Conservation (phyloP, 1,284 basidiomycete genomes). For the Entoloma clypeatum region DNA sequence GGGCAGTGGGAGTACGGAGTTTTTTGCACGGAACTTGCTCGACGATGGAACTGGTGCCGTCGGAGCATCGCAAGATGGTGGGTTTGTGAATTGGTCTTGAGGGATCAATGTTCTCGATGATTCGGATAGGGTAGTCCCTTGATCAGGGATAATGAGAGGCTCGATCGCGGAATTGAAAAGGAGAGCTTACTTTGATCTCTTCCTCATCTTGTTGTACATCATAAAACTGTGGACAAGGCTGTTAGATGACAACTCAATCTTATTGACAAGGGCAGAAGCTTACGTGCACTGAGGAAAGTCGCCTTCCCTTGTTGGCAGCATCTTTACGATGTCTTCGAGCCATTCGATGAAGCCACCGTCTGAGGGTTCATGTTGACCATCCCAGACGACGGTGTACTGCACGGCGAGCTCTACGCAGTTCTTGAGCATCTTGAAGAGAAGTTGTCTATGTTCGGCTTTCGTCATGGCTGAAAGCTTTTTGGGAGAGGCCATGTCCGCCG, state of each 20-base stretch:
- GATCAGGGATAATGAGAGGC: neutral
- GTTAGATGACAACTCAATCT: neutral
- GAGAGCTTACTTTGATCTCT: constrained; percentile 4
- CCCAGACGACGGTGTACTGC: constrained; percentile 1
- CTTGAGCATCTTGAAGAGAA: constrained; percentile 2
- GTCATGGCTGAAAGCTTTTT: neutral
- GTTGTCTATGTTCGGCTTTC: constrained; percentile 3
- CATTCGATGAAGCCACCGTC: constrained; percentile 7
- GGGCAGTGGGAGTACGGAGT: neutral
- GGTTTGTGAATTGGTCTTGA: neutral
- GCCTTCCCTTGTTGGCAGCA: constrained; percentile 2
- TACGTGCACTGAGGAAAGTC: constrained; percentile 3
- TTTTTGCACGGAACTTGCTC: constrained; percentile 3
- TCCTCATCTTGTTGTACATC: neutral
- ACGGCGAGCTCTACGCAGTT: neutral
- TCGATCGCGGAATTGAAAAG: neutral
- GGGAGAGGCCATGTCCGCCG: too few species aligned
- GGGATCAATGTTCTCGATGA: constrained; percentile 5
- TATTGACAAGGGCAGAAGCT: neutral
- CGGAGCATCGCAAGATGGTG: neutral
- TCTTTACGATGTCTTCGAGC: constrained; percentile 7
- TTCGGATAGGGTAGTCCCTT: neutral
- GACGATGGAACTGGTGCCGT: constrained; percentile 6
- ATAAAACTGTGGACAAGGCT: neutral
- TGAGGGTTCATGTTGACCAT: neutral